These are phyloP conservation scores for Backusella parvicylindrica DNA, from an alignment of 192 early-diverging fungal species.

Conservation along the genomic window DNA sequence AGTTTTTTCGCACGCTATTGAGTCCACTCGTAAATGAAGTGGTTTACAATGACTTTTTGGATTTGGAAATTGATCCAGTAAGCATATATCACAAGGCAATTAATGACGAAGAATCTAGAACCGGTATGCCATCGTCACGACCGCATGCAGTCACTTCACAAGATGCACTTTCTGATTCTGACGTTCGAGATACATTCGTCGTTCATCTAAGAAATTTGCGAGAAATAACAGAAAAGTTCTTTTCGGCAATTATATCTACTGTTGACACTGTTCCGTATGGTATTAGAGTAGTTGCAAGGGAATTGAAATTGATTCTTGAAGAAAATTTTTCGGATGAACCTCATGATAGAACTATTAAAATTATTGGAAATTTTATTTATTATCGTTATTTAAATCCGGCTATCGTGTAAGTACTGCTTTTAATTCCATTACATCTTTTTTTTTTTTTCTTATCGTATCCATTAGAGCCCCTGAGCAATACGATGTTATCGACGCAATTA, in stretches of 20 bases:
- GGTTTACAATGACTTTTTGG: conserved; percentile 72
- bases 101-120: conserved; percentile 85
- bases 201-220: conserved; percentile 75
- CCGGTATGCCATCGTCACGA: conserved; percentile 77
- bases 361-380: conserved; percentile 94
- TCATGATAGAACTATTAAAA: conserved; percentile 78
- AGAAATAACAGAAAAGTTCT: conserved; percentile 78
- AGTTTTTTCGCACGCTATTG: conserved; percentile 83
- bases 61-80: conserved; percentile 90
- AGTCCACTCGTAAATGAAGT: conserved; percentile 80
- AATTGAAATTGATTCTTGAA: conserved; percentile 73
- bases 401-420: conserved; percentile 46
- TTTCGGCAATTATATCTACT: conserved; percentile 76
- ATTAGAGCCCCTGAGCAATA: conserved; percentile 91
- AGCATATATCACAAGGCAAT: conserved; percentile 85
- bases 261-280: conserved; percentile 90
- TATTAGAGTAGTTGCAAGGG: conserved; percentile 94
- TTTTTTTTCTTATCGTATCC: neutral
- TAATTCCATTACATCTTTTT: neutral
- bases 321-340: conserved; percentile 81
- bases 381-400: conserved; percentile 99
- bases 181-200: conserved; percentile 69
- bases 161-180: conserved; percentile 83
- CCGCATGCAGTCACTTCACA: conserved; percentile 75
- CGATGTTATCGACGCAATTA: conserved; percentile 86